phyloP scores from a whole-genome alignment of 257 asterid species.

The Solanum tacnaense region DNA sequence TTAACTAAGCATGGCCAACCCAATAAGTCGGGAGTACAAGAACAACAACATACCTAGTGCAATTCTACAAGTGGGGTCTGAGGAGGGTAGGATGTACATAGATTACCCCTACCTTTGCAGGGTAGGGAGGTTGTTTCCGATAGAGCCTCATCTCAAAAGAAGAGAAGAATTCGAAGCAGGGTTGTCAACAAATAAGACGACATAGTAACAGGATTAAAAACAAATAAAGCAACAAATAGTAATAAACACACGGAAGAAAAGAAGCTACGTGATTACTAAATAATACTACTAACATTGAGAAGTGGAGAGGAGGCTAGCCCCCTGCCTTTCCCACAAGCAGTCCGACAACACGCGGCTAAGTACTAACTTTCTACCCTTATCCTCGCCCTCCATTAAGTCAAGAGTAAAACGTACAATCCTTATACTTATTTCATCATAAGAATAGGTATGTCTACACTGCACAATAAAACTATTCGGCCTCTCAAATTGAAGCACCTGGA shows the following conservation, averaged over 20 bases:
- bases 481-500: background rate
- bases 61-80: background rate
- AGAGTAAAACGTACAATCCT: background rate
- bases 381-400: background rate
- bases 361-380: background rate
- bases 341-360: background rate
- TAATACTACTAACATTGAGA: too few species aligned
- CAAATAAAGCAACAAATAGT: background rate
- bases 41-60: background rate
- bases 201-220: too few species aligned
- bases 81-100: background rate
- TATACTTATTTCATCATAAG: background rate
- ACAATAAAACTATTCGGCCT: background rate
- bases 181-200: background rate
- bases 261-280: background rate
- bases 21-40: background rate
- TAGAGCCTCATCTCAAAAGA: background rate
- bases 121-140: background rate
- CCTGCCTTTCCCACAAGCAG: background rate
- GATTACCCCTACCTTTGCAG: background rate
- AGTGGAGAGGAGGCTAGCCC: background rate
- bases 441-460: background rate
- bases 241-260: background rate
- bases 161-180: background rate
- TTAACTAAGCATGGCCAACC: background rate